Base-by-base conservation (phyloP, 192 early-diverging fungal species). In the Entophlyctis luteolus region DNA sequence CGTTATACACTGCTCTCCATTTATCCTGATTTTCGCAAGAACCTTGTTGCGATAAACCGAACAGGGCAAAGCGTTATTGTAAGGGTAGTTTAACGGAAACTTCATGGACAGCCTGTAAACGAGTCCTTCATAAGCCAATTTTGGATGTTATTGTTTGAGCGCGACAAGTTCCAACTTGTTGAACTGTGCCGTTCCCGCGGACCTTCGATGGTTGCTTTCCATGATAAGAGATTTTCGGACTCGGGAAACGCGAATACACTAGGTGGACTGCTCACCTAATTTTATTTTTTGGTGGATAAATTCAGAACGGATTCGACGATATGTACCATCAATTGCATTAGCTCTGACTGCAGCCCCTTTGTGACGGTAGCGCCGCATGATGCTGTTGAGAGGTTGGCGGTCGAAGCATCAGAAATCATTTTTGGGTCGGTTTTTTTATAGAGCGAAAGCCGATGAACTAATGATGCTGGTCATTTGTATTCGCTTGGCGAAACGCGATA, bases 161-260 rank as follows among this genome's bases (percentile, higher is more conserved):
- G n/a, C n/a, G n/a, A n/a, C n/a, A n/a, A n/a, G n/a, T n/a, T n/a
- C n/a, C n/a, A n/a, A n/a, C n/a, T n/a, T n/a, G n/a, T n/a, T n/a
- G n/a, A n/a, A n/a, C 5, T 42, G 12, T 48, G 62, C 71, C 48
- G 80, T 83, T 33, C 59, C 79, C 6, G 20, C 4, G 75, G 75
- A 4, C 80, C 83, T 5, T 62, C 37, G 55, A 85, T 81, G 31
- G 83, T 85, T 4, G 73, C 83, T 18, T 67, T 48, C 80, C 79
- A 85, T 32, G 65, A 66, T 28, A 78, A 42, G 45, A 89, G 67
- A 65, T 87, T 82, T 73, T 84, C 85, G 35, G 75, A 66, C 12
- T 87, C 82, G 6, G 87, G 87, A 58, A 90, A 88, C 10, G 87
- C 87, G 2, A 86, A 86, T 6, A 90, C 81, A 22, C 85, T 86